phyloP scores from a whole-genome alignment of 495 filamentous ascomycete genomes.

The Clohesyomyces aquaticus region DNA sequence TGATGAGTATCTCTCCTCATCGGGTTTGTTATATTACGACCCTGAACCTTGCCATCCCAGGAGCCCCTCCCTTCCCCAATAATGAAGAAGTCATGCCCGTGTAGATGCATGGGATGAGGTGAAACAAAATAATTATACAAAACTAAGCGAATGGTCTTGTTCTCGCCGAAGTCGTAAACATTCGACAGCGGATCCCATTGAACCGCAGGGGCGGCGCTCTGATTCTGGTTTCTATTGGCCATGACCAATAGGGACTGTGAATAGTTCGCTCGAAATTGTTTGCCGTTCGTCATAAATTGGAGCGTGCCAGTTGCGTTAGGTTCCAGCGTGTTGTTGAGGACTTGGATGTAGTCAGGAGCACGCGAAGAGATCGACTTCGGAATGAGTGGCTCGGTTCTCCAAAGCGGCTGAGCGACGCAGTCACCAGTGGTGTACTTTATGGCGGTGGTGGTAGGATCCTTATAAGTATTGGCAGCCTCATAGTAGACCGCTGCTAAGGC shows the following conservation, averaged over 20 bases:
- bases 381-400: too few relatives aligned
- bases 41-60: slow-evolving; percentile 30
- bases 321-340: slow-evolving; percentile 21
- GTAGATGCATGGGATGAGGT: slow-evolving; percentile 35
- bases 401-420: too few relatives aligned
- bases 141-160: slow-evolving; percentile 41
- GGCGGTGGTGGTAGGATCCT: too few relatives aligned
- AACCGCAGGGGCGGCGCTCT: too few relatives aligned
- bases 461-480: slow-evolving; percentile 6
- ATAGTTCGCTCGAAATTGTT: slow-evolving; percentile 47
- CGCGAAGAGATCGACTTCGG: too few relatives aligned
- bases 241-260: too few relatives aligned
- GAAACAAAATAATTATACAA: slow-evolving; percentile 38
- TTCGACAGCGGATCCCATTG: slow-evolving; percentile 31
- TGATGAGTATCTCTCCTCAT: slow-evolving; percentile 28
- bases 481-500: too few relatives aligned
- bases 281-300: too few relatives aligned
- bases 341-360: slow-evolving; percentile 47
- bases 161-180: slow-evolving; percentile 45
- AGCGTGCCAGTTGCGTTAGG: too few relatives aligned
- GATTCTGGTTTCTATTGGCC: too few relatives aligned
- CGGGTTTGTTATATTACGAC: slow-evolving; percentile 27
- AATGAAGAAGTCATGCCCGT: slow-evolving; percentile 35
- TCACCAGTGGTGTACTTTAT: too few relatives aligned
- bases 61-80: slow-evolving; percentile 20